These are phyloP conservation scores for Tylopilus rubrobrunneus DNA, from an alignment of 768 basidiomycete genomes.

Conservation along the genomic window DNA sequence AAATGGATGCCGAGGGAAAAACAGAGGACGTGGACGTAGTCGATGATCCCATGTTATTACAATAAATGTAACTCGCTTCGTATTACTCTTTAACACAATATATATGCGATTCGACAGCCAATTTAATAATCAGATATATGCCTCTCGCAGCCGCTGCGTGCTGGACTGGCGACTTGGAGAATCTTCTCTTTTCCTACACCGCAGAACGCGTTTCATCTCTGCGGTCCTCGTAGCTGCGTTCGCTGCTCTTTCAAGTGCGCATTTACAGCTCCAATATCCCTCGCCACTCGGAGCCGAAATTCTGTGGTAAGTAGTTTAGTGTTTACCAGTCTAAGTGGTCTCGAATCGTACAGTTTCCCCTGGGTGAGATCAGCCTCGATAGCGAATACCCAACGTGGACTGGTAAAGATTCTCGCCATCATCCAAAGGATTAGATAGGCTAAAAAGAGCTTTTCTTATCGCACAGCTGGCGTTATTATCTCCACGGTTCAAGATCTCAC, in stretches of 20 bases:
- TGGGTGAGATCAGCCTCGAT: conserved; percentile 51
- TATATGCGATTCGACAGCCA: no score
- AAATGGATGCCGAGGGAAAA: no score
- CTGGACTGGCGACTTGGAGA: no score
- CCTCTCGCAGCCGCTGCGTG: no score
- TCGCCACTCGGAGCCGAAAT: conserved; percentile 45
- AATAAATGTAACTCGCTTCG: no score
- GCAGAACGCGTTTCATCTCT: conserved; percentile 30
- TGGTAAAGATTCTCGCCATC: conserved; percentile 32
- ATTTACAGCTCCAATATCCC: conserved; percentile 81
- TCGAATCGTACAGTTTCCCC: conserved; percentile 67
- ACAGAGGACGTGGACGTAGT: no score
- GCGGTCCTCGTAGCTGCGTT: conserved; percentile 35
- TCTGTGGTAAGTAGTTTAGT: conserved; percentile 22
- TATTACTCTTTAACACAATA: no score
- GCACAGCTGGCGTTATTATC: conserved; percentile 49
- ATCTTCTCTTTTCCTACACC: no score
- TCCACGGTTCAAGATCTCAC: conserved; percentile 57
- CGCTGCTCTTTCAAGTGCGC: conserved; percentile 49
- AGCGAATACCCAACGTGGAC: conserved; percentile 65
- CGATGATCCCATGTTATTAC: no score
- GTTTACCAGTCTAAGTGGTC: conserved; percentile 42
- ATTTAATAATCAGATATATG: no score
- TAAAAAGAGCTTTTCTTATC: conserved; percentile 9
- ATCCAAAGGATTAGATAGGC: background rate